A percentile compares a stretch with the other conserved stretches of the same genome.
Conservation (phyloP, 78 protist species). For the Dictyostelium discoideum region DNA sequence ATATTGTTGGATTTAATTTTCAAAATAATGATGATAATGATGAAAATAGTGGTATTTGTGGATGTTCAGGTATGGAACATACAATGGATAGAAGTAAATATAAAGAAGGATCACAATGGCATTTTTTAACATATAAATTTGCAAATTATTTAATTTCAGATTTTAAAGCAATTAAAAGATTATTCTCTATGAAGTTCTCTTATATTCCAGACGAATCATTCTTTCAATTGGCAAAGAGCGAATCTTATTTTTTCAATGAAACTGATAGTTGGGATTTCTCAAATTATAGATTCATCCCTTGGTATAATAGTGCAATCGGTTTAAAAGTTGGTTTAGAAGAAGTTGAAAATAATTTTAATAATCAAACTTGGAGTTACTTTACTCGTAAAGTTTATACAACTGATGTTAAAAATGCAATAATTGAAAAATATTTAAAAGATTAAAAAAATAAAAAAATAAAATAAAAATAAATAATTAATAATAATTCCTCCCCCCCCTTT, state of each 20-base stretch:
- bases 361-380: not conserved
- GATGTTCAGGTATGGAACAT: not conserved
- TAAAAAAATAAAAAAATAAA: not conserved
- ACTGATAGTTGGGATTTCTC: not conserved
- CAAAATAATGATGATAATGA: not conserved
- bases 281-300: constrained; percentile 33
- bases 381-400: constrained; percentile 29
- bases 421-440: constrained; percentile 23
- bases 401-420: not conserved
- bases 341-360: not conserved
- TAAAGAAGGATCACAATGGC: constrained; percentile 74
- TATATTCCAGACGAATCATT: constrained; percentile 59
- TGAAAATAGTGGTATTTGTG: not conserved
- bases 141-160: constrained; percentile 18
- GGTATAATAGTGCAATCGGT: not conserved
- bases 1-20: not conserved
- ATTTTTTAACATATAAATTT: constrained; percentile 13
- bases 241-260: not conserved
- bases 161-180: not conserved
- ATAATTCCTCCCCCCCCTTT: too few species aligned
- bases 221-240: constrained; percentile 24
- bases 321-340: not conserved
- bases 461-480: not conserved
- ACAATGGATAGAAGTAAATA: not conserved
- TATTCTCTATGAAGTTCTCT: constrained; percentile 41